Conservation (phyloP, 108 stramenopile genomes). For the Cyclotella sp. region DNA sequence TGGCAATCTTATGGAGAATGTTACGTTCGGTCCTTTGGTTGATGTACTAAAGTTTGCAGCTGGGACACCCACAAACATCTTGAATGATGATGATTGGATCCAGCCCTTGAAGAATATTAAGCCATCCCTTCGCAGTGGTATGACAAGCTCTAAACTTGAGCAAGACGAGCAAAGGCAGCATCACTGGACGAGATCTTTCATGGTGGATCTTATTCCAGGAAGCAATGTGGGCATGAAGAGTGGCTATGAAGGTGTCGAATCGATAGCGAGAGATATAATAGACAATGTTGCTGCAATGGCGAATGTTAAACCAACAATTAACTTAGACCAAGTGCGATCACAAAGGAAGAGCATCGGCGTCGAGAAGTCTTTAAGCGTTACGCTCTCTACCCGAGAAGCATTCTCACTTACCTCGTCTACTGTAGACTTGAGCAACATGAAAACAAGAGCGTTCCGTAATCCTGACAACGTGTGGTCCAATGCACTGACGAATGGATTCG, state of each 20-base stretch:
- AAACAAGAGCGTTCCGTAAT: conserved; percentile 6
- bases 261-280: conserved; percentile 15
- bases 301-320: neutral
- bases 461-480: conserved; percentile 30
- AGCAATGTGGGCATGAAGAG: neutral
- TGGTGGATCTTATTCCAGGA: conserved; percentile 40
- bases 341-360: conserved; percentile 1
- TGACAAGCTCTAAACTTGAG: neutral
- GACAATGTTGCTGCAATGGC: conserved; percentile 39
- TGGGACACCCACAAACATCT: conserved; percentile 19
- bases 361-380: neutral
- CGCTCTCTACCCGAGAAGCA: conserved; percentile 29
- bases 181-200: conserved; percentile 31
- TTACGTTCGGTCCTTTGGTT: conserved; percentile 38
- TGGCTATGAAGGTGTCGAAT: neutral
- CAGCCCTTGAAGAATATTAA: neutral
- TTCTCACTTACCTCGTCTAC: conserved; percentile 43
- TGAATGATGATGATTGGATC: conserved; percentile 32
- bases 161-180: neutral
- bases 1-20: neutral
- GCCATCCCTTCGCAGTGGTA: neutral
- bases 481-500: conserved; percentile 38
- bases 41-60: conserved; percentile 45
- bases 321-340: neutral
- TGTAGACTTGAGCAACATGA: neutral